Percentiles rank a stretch among this genome's conserved stretches.
phyloP scores from a whole-genome alignment of 1,284 basidiomycete species.

The Vanrija pseudolonga region DNA sequence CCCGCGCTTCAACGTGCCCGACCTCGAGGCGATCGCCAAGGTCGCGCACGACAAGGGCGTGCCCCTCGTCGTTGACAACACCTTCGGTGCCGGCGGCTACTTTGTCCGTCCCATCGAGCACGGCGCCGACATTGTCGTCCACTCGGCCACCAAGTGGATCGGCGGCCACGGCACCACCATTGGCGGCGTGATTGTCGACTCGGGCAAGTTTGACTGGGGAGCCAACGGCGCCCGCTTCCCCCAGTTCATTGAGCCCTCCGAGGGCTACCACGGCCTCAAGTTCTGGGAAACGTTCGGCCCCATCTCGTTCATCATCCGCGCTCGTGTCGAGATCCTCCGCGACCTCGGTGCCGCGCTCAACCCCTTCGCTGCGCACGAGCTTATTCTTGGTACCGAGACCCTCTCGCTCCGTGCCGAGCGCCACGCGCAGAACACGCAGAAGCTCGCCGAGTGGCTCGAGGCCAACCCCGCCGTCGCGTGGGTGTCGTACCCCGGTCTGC shows the following conservation, averaged over 20 bases:
- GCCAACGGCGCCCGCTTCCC: slow-evolving; percentile 79
- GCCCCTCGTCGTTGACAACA: slow-evolving; percentile 68
- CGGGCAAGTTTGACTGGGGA: slow-evolving; percentile 83
- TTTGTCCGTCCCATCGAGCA: slow-evolving; percentile 13
- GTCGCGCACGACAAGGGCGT: slow-evolving; percentile 37
- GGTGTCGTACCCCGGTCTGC: slow-evolving; percentile 77
- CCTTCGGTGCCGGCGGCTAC: slow-evolving; percentile 75
- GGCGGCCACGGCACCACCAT: slow-evolving; percentile 86
- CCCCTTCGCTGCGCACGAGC: slow-evolving; percentile 76
- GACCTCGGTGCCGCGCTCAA: slow-evolving; percentile 73
- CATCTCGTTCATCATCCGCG: slow-evolving; percentile 50
- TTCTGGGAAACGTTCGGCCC: slow-evolving; percentile 71
- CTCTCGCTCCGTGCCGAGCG: slow-evolving; percentile 63
- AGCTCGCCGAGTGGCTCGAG: slow-evolving; percentile 60
- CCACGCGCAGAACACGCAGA: slow-evolving; percentile 20
- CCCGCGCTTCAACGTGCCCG: slow-evolving; percentile 71
- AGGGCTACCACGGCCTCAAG: slow-evolving; percentile 76
- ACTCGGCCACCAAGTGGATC: slow-evolving; percentile 89
- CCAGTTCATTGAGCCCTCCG: slow-evolving; percentile 57
- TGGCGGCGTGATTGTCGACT: slow-evolving; percentile 75
- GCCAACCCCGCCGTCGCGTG: slow-evolving; percentile 57
- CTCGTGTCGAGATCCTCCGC: slow-evolving; percentile 56
- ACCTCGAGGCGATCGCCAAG: slow-evolving; percentile 71
- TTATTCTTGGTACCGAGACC: slow-evolving; percentile 84
- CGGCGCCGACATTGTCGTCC: slow-evolving; percentile 80